Conservation (phyloP, 441 rosid species). For the Lepidium campestre region DNA sequence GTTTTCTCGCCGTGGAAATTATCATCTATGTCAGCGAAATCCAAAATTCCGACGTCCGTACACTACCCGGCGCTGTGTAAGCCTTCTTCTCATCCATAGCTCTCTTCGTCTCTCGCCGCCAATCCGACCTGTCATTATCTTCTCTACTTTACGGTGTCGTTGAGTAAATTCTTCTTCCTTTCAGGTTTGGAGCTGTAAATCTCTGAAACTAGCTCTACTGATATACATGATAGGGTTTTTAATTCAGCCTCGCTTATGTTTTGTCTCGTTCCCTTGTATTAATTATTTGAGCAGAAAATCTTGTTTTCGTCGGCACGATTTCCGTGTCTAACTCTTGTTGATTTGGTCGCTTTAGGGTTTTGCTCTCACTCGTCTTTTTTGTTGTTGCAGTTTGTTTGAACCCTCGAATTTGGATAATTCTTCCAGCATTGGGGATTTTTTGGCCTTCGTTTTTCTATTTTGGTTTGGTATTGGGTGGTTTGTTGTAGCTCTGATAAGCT, state of each 20-base stretch:
- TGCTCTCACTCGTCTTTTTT: not conserved
- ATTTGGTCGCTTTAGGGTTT: conserved; percentile 2
- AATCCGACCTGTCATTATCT: not conserved
- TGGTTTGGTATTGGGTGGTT: not conserved
- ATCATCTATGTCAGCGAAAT: not conserved
- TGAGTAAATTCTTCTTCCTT: not conserved
- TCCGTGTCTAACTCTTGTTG: not conserved
- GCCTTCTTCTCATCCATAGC: not conserved
- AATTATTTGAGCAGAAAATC: not conserved
- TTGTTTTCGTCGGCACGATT: not conserved
- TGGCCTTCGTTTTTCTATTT: not conserved
- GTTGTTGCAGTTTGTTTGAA: not conserved
- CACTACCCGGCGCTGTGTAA: not conserved
- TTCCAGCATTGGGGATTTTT: not conserved
- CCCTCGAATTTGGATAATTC: not conserved
- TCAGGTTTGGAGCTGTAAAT: not conserved
- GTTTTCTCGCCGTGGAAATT: not conserved
- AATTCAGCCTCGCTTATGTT: not conserved
- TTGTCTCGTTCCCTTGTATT: not conserved
- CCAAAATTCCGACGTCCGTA: not conserved
- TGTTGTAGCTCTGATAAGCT: not conserved
- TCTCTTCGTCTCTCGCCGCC: not conserved
- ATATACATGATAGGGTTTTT: conserved; percentile 3
- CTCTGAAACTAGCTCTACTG: not conserved
- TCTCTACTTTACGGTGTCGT: not conserved